Evolutionary conservation across 495 filamentous ascomycete genomes (phyloP).

Genomic region (Penicillium canariense): DNA sequence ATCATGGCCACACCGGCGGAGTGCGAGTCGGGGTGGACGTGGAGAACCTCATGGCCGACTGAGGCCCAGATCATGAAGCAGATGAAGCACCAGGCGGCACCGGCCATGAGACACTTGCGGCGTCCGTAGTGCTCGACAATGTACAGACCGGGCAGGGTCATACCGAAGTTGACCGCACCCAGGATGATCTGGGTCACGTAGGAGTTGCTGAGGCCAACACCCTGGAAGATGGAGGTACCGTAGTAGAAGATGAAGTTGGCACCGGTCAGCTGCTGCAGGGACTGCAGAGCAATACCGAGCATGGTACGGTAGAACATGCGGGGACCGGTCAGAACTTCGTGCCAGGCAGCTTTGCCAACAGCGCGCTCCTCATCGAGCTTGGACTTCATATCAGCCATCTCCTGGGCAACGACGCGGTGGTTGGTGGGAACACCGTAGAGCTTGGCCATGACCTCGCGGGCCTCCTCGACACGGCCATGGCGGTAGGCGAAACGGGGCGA

Average conservation of each 20-base stretch:
- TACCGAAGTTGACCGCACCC: constrained; percentile 69
- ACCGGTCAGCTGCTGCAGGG: constrained; percentile 69
- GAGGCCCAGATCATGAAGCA: constrained; percentile 77
- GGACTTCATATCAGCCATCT: constrained; percentile 65
- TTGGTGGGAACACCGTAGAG: constrained; percentile 66
- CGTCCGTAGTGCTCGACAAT: constrained; percentile 71
- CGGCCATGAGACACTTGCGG: constrained; percentile 61
- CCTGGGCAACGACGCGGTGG: constrained; percentile 61
- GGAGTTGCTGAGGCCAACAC: constrained; percentile 64
- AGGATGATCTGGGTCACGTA: constrained; percentile 75
- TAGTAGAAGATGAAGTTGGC: constrained; percentile 87
- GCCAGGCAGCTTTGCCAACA: constrained; percentile 53
- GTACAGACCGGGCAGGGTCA: constrained; percentile 71
- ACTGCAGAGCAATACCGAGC: constrained; percentile 68
- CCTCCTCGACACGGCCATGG: constrained; percentile 61
- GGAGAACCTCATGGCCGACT: constrained; percentile 60
- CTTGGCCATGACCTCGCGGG: constrained; percentile 65
- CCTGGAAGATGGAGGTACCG: constrained; percentile 68
- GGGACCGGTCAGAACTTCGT: constrained; percentile 68
- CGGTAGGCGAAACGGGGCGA: constrained; percentile 70
- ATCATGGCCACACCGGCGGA: constrained; percentile 72
- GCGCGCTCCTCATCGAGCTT: constrained; percentile 59
- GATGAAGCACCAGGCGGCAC: constrained; percentile 65
- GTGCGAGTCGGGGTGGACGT: constrained; percentile 49
- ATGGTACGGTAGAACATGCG: constrained; percentile 70